Conservation (phyloP, 495 filamentous ascomycete species). For the Bathelium albidoporum region DNA sequence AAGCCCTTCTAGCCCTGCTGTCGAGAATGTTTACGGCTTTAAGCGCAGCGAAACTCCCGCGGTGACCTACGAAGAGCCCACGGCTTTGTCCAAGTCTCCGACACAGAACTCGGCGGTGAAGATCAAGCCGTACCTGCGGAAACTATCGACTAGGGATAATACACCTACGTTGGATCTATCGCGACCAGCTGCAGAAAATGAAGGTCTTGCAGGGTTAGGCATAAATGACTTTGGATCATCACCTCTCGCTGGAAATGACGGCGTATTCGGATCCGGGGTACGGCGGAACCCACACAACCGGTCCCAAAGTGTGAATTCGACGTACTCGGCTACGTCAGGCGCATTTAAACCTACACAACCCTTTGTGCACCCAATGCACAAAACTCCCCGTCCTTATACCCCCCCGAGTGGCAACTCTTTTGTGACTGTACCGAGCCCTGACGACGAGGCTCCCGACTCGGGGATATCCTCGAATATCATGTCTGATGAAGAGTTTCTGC, state of each 20-base stretch:
- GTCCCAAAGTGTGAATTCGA: slow-evolving; percentile 47
- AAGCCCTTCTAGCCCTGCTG: slow-evolving; percentile 11
- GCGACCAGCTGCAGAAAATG: slow-evolving; percentile 46
- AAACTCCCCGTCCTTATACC: slow-evolving; percentile 46
- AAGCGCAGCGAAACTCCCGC: slow-evolving; percentile 26
- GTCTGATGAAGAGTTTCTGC: slow-evolving; percentile 26
- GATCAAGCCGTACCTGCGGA: slow-evolving; percentile 50
- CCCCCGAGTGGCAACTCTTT: slow-evolving; percentile 44
- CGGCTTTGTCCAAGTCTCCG: slow-evolving; percentile 8
- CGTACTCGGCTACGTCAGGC: slow-evolving; percentile 43
- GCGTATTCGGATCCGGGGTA: slow-evolving; percentile 24
- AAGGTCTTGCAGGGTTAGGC: slow-evolving; percentile 44
- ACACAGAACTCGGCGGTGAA: slow-evolving; percentile 27
- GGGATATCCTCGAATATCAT: slow-evolving; percentile 30
- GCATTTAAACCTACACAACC: slow-evolving; percentile 39
- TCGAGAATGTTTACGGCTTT: slow-evolving; percentile 18
- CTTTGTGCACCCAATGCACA: slow-evolving; percentile 52
- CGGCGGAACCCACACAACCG: slow-evolving; percentile 38
- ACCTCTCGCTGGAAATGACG: slow-evolving; percentile 31
- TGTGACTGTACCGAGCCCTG: slow-evolving; percentile 25
- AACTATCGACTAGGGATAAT: slow-evolving; percentile 39
- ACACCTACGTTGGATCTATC: slow-evolving; percentile 44
- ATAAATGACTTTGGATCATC: slow-evolving; percentile 38
- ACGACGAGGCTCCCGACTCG: slow-evolving; percentile 29
- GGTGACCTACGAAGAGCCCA: slow-evolving; percentile 29